Evolutionary conservation across 169 alveolate species (phyloP).

Genomic region (Cryptosporidium baileyi): DNA sequence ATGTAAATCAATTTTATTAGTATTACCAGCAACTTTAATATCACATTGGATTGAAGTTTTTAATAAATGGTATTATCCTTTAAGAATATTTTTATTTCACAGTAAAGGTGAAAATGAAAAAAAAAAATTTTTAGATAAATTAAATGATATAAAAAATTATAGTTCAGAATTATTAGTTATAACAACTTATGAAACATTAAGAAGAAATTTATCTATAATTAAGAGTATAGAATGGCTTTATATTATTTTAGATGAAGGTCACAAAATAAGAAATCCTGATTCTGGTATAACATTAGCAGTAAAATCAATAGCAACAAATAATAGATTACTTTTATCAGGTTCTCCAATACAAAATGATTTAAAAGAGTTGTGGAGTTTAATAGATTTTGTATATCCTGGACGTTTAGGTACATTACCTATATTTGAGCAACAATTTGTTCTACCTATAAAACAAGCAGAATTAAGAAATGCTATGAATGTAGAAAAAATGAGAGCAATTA

Average conservation of each 20-base stretch:
- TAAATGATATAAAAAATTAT: not conserved
- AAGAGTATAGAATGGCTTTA: conserved; percentile 80
- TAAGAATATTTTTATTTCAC: not conserved
- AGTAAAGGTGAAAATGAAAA: conserved; percentile 40
- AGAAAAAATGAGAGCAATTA: conserved; percentile 42
- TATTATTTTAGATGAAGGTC: conserved; percentile 92
- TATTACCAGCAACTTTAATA: conserved; percentile 77
- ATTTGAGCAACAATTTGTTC: conserved; percentile 82
- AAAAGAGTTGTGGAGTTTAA: conserved; percentile 91
- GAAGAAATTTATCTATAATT: conserved; percentile 71
- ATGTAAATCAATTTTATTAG: conserved; percentile 71
- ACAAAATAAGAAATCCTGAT: conserved; percentile 90
- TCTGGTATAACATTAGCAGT: conserved; percentile 86
- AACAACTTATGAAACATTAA: conserved; percentile 77
- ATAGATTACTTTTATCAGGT: conserved; percentile 87
- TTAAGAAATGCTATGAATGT: conserved; percentile 44
- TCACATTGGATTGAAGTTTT: conserved; percentile 78
- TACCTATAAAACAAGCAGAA: conserved; percentile 72
- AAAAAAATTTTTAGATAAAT: conserved; percentile 22
- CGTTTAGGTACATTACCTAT: conserved; percentile 85
- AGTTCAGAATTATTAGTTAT: conserved; percentile 54
- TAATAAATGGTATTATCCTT: conserved; percentile 71
- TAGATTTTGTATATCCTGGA: conserved; percentile 93
- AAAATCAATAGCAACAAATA: conserved; percentile 82
- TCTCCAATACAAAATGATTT: conserved; percentile 94